phyloP scores from a whole-genome alignment of 768 basidiomycete species.

The Nidularia sp. region DNA sequence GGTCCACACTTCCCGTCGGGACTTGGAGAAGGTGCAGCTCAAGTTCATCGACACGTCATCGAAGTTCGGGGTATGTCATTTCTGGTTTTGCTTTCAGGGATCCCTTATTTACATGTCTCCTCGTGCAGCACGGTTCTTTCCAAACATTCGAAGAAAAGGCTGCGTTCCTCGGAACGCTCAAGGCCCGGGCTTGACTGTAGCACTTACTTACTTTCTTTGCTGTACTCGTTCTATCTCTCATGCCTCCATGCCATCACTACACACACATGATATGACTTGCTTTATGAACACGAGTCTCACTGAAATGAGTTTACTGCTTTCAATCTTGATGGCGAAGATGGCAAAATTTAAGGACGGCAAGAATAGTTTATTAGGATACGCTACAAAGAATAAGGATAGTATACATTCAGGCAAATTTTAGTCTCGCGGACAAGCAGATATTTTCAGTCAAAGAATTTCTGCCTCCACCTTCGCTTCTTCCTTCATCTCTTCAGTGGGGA shows the following conservation, averaged over 20 bases:
- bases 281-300: too few species aligned
- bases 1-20: conserved; percentile 92
- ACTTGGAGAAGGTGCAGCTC: conserved; percentile 96
- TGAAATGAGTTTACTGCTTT: too few species aligned
- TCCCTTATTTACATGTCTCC: conserved; percentile 4
- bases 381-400: too few species aligned
- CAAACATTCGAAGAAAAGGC: conserved; percentile 96
- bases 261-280: too few species aligned
- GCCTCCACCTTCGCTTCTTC: conserved; percentile 9
- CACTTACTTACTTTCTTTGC: conserved; percentile 37
- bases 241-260: neutral
- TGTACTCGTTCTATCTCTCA: conserved; percentile 18
- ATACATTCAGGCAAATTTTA: too few species aligned
- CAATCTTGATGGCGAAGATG: too few species aligned
- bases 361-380: too few species aligned
- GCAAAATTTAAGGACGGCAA: too few species aligned
- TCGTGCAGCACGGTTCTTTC: conserved; percentile 84
- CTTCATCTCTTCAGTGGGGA: conserved; percentile 55
- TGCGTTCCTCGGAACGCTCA: conserved; percentile 91
- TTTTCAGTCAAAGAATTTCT: too few species aligned
- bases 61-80: conserved; percentile 82
- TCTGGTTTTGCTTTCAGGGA: neutral
- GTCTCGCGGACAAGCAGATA: too few species aligned
- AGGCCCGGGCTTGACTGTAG: conserved; percentile 64
- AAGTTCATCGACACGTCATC: conserved; percentile 99